These are phyloP conservation scores for Breynia disticha DNA, from an alignment of 441 rosid species.

Conservation along the genomic window DNA sequence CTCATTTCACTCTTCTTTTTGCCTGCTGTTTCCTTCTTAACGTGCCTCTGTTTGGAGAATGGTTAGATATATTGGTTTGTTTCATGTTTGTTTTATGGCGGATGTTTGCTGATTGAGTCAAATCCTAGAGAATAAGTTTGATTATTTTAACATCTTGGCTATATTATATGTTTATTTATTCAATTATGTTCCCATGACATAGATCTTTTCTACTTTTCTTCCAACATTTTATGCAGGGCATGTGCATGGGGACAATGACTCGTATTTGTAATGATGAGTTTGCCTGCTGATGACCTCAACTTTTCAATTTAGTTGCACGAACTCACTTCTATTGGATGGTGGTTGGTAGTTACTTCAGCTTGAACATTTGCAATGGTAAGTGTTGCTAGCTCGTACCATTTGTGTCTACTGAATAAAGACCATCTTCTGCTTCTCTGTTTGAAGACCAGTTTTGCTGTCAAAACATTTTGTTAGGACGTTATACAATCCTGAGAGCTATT, in stretches of 20 bases:
- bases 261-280: conserved; percentile 8
- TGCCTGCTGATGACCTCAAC: conserved; percentile 8
- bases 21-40: no score
- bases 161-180: not conserved
- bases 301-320: no score
- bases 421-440: conserved; percentile 11
- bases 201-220: conserved; percentile 3
- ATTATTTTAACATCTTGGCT: not conserved
- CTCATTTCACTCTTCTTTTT: no score
- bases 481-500: conserved; percentile 11
- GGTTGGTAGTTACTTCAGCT: conserved; percentile 5
- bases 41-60: no score
- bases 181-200: conserved; percentile 9
- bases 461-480: conserved; percentile 14
- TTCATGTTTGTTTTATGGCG: no score
- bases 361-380: conserved; percentile 11
- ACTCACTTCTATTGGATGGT: conserved; percentile 14
- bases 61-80: no score
- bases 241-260: conserved; percentile 52
- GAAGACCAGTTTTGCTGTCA: conserved; percentile 17
- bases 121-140: no score
- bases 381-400: conserved; percentile 3
- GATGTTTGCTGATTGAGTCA: no score
- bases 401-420: conserved; percentile 22
- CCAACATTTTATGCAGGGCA: conserved; percentile 29